Evolutionary conservation across 805 yeast genomes (phyloP).

Genomic region (Yamadazyma philogaea): DNA sequence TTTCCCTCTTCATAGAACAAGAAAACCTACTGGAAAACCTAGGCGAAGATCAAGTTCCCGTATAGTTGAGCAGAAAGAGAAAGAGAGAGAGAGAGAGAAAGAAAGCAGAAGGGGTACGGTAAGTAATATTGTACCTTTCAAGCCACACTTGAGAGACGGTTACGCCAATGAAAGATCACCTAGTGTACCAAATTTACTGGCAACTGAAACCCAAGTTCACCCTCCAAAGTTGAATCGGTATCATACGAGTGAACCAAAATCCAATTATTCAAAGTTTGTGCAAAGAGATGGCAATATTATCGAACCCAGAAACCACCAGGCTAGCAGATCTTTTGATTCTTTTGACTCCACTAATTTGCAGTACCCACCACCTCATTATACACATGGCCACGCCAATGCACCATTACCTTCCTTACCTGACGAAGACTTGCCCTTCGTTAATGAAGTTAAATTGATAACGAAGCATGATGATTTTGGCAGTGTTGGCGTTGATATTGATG

Average conservation of each 20-base stretch:
- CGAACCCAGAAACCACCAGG: constrained; percentile 6
- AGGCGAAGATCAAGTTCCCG: constrained; percentile 4
- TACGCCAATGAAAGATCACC: constrained; percentile 10
- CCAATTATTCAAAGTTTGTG: constrained; percentile 12
- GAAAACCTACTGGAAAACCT: constrained; percentile 1
- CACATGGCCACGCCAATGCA: not conserved
- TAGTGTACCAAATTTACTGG: constrained; percentile 19
- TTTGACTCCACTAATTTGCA: constrained; percentile 13
- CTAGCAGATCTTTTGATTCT: constrained; percentile 11
- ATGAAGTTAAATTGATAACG: constrained; percentile 29
- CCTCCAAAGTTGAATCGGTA: constrained; percentile 19
- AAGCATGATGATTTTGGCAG: constrained; percentile 8
- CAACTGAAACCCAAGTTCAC: constrained; percentile 2
- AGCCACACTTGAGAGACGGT: constrained; percentile 9
- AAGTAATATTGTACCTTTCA: constrained; percentile 24
- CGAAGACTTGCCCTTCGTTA: constrained; percentile 37
- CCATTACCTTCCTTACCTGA: constrained; percentile 16
- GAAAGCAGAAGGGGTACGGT: constrained; percentile 17
- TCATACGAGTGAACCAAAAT: constrained; percentile 15
- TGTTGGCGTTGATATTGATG: constrained; percentile 6
- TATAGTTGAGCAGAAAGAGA: not conserved
- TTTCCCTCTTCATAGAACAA: constrained; percentile 10
- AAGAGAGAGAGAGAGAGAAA: constrained; percentile 5
- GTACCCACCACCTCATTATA: constrained; percentile 1
- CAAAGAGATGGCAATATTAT: constrained; percentile 9